Percentiles rank a stretch among this genome's conserved stretches.
phyloP scores from a whole-genome alignment of 306 rosid species.

The Mimosa pudica region DNA sequence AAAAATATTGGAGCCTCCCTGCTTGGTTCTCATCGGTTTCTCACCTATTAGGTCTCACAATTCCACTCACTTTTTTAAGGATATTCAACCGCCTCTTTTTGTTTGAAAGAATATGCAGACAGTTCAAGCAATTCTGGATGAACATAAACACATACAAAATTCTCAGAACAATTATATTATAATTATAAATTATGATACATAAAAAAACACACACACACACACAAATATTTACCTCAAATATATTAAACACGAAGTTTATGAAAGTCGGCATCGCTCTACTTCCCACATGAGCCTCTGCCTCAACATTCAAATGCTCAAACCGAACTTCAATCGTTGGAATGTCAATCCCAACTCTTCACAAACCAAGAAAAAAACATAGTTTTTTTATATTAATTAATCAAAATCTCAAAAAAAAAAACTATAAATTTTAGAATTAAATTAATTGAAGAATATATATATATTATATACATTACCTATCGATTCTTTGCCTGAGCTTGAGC shows the following conservation, averaged over 20 bases:
- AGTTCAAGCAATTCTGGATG: slow-evolving; percentile 35
- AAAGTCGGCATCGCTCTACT: slow-evolving; percentile 48
- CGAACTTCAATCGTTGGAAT: slow-evolving; percentile 65
- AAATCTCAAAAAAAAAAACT: no score
- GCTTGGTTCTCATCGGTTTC: not conserved
- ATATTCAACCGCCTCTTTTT: slow-evolving; percentile 46
- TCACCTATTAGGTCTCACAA: slow-evolving; percentile 67
- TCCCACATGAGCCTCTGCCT: slow-evolving; percentile 50
- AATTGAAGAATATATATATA: not conserved
- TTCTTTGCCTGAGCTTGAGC: slow-evolving; percentile 56
- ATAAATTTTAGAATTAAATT: no score
- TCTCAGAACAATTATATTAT: not conserved
- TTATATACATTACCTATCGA: slow-evolving; percentile 44
- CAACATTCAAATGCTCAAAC: slow-evolving; percentile 55
- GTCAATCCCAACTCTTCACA: slow-evolving; percentile 59
- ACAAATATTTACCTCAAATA: slow-evolving; percentile 35
- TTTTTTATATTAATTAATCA: not conserved
- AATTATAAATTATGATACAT: not conserved
- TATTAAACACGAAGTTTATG: slow-evolving; percentile 31
- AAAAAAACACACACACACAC: not conserved
- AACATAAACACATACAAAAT: not conserved
- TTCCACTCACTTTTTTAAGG: slow-evolving; percentile 67
- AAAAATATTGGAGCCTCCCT: not conserved
- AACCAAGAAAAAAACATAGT: not conserved
- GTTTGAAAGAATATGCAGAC: slow-evolving; percentile 40